These are phyloP conservation scores for Geotrichum aggregatum DNA, from an alignment of 1,139 yeast genomes.

Conservation along the genomic window DNA sequence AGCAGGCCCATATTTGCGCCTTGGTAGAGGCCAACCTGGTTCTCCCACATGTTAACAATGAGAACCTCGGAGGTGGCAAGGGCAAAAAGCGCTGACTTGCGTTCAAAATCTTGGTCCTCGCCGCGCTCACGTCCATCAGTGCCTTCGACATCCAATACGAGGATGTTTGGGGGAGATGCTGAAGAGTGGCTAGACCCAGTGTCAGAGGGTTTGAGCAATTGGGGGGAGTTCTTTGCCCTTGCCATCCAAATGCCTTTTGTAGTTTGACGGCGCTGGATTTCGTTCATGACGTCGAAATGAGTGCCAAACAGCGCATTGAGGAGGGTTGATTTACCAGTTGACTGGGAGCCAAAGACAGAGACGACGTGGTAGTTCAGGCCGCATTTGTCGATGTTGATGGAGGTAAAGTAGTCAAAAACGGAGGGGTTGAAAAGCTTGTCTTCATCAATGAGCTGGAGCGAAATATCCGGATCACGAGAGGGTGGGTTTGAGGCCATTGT, in stretches of 20 bases:
- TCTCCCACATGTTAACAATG: constrained; percentile 94
- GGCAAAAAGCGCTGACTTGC: constrained; percentile 94
- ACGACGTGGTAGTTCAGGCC: constrained; percentile 84
- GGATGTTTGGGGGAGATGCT: constrained; percentile 38
- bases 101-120: constrained; percentile 95
- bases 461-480: constrained; percentile 1
- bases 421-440: constrained; percentile 51
- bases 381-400: constrained; percentile 41
- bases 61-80: constrained; percentile 85
- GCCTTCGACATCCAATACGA: constrained; percentile 95
- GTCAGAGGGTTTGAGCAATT: constrained; percentile 10
- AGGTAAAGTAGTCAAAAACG: constrained; percentile 37
- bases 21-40: constrained; percentile 92
- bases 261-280: constrained; percentile 65
- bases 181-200: neutral
- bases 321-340: constrained; percentile 92
- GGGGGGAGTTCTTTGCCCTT: constrained; percentile 35
- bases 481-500: neutral
- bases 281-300: constrained; percentile 89
- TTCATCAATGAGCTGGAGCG: constrained; percentile 70
- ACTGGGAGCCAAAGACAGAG: constrained; percentile 94
- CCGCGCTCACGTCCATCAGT: constrained; percentile 98
- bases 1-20: constrained; percentile 96
- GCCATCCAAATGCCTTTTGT: constrained; percentile 96
- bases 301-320: constrained; percentile 83